phyloP scores from a whole-genome alignment of 2,329 filamentous ascomycete species.

The Phialophora macrospora region DNA sequence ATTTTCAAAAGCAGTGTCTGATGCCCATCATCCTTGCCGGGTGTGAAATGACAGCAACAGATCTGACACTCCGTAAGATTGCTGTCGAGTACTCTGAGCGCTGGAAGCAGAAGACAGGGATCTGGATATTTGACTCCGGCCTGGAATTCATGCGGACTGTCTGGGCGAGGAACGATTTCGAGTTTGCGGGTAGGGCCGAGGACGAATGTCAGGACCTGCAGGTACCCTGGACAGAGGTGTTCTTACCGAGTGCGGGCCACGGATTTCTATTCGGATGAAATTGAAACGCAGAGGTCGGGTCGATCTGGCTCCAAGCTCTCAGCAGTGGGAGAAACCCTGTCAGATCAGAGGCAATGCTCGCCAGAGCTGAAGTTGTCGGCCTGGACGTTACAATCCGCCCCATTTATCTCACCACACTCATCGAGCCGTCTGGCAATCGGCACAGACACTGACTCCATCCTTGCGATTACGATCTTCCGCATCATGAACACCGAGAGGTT shows the following conservation, averaged over 20 bases:
- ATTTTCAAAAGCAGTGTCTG: conserved; percentile 34
- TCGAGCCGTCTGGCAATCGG: background rate
- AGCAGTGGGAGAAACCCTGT: background rate
- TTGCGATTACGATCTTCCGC: background rate
- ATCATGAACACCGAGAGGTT: background rate
- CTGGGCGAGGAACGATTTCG: conserved; percentile 28
- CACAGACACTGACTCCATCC: background rate
- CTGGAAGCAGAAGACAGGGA: conserved; percentile 34
- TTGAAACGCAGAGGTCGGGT: background rate
- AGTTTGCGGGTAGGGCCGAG: background rate
- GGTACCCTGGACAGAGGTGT: conserved; percentile 22
- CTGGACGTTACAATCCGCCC: background rate
- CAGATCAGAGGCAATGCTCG: background rate
- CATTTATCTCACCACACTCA: background rate
- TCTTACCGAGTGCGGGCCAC: conserved; percentile 12
- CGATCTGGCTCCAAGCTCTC: background rate
- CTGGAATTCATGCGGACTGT: conserved; percentile 30
- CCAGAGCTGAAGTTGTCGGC: background rate
- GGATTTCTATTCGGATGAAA: conserved; percentile 26
- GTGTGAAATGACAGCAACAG: conserved; percentile 22
- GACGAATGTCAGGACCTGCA: background rate
- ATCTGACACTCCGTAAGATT: conserved; percentile 18
- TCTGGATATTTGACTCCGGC: conserved; percentile 34
- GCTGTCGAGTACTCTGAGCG: conserved; percentile 32
- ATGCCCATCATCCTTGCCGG: conserved; percentile 30